phyloP scores from a whole-genome alignment of 441 rosid genomes.

The Sinapis alba region DNA sequence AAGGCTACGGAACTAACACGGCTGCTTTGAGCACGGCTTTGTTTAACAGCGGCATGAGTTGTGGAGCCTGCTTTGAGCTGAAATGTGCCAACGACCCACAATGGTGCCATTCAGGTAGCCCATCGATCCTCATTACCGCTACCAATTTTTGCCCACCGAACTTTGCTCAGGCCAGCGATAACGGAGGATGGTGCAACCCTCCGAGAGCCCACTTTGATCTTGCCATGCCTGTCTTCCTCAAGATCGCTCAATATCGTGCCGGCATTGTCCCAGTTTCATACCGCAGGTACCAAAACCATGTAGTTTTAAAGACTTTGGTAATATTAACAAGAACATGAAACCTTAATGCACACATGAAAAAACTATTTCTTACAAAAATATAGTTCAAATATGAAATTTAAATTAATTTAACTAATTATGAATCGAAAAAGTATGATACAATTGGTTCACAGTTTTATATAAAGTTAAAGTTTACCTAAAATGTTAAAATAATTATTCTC shows the following conservation, averaged over 20 bases:
- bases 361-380: not conserved
- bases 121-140: slow-evolving; percentile 43
- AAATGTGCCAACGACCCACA: slow-evolving; percentile 46
- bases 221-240: slow-evolving; percentile 56
- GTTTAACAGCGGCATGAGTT: slow-evolving; percentile 44
- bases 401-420: not conserved
- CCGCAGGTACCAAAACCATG: slow-evolving; percentile 43
- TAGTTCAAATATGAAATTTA: not conserved
- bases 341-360: not conserved
- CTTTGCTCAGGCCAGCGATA: slow-evolving; percentile 42
- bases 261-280: slow-evolving; percentile 52
- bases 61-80: slow-evolving; percentile 47
- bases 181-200: slow-evolving; percentile 56
- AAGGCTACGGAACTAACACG: slow-evolving; percentile 44
- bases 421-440: not conserved
- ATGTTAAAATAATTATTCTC: too few species aligned
- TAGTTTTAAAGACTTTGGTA: not conserved
- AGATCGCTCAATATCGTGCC: slow-evolving; percentile 50
- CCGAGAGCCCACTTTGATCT: slow-evolving; percentile 52
- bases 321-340: not conserved
- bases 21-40: slow-evolving; percentile 47
- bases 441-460: not conserved
- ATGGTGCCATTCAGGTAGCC: slow-evolving; percentile 46
- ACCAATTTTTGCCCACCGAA: slow-evolving; percentile 48
- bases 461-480: not conserved